A percentile compares a stretch with the other conserved stretches of the same genome.
Evolutionary conservation across 352 stramenopile species (phyloP).

Genomic region (Pythium utonaiense): DNA sequence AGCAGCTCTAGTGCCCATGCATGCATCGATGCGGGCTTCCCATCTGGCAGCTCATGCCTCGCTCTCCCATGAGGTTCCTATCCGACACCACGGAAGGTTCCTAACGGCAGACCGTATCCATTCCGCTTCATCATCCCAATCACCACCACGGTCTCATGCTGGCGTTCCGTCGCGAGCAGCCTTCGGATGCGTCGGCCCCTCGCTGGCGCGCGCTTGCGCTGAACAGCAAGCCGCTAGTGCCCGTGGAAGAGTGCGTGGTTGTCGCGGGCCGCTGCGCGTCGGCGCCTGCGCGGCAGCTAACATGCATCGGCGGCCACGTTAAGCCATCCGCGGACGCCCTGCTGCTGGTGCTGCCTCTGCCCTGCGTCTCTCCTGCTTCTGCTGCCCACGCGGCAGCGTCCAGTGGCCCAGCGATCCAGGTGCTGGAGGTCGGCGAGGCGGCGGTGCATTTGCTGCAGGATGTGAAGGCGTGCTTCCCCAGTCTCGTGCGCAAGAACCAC

Average conservation of each 20-base stretch:
- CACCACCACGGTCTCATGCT: neutral
- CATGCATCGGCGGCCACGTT: slow-evolving; percentile 52
- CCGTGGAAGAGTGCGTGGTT: slow-evolving; percentile 56
- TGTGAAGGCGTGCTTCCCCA: slow-evolving; percentile 61
- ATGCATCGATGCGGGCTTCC: too few species aligned
- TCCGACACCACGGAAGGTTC: neutral
- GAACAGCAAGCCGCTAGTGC: slow-evolving; percentile 40
- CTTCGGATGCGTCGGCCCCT: neutral
- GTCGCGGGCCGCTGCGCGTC: slow-evolving; percentile 35
- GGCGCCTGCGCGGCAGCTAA: slow-evolving; percentile 40
- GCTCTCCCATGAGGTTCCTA: neutral
- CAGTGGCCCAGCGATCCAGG: slow-evolving; percentile 16
- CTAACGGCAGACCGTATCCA: neutral
- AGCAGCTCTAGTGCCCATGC: neutral
- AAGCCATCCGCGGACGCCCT: slow-evolving; percentile 37
- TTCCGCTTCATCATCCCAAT: neutral
- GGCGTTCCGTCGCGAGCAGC: neutral
- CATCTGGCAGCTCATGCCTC: too few species aligned
- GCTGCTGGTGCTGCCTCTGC: slow-evolving; percentile 49
- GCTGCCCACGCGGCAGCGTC: neutral
- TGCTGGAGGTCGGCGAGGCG: slow-evolving; percentile 55
- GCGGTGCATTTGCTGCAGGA: slow-evolving; percentile 50
- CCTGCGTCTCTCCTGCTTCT: neutral
- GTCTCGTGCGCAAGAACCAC: slow-evolving; percentile 48
- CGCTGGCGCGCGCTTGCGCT: slow-evolving; percentile 19